A percentile compares a stretch with the other conserved stretches of the same genome.
phyloP scores from a whole-genome alignment of 2,329 filamentous ascomycete species.

The Chalaropsis thielavioides region DNA sequence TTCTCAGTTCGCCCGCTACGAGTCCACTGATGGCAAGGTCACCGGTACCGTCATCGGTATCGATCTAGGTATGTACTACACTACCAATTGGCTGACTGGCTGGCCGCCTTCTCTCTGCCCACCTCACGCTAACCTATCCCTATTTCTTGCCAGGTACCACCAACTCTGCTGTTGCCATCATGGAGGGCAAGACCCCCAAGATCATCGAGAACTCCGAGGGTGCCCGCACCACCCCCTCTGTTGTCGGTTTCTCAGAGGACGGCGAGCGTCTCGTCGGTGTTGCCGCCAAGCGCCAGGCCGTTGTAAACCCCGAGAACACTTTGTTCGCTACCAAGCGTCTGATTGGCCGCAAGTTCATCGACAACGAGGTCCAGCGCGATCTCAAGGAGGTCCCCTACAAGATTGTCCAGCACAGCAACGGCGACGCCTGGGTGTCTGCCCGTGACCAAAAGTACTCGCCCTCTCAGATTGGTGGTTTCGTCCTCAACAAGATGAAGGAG shows the following conservation, averaged over 20 bases:
- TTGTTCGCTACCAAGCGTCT: slow-evolving; percentile 97
- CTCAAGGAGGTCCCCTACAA: slow-evolving; percentile 99
- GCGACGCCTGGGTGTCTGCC: slow-evolving; percentile 89
- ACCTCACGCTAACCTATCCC: no score
- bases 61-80: slow-evolving; percentile 63
- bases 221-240: slow-evolving; percentile 81
- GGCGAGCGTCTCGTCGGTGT: slow-evolving; percentile 94
- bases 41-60: slow-evolving; percentile 96
- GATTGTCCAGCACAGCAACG: slow-evolving; percentile 72
- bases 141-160: slow-evolving; percentile 50
- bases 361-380: slow-evolving; percentile 87
- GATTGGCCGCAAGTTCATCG: slow-evolving; percentile 89
- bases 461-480: slow-evolving; percentile 93
- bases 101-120: no score
- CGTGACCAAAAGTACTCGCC: slow-evolving; percentile 93
- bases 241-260: slow-evolving; percentile 89
- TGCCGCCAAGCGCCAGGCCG: slow-evolving; percentile 96
- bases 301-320: slow-evolving; percentile 93
- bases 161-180: slow-evolving; percentile 91
- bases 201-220: slow-evolving; percentile 98
- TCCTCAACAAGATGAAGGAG: slow-evolving; percentile 95
- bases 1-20: slow-evolving; percentile 63
- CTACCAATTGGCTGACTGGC: not conserved
- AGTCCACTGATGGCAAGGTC: slow-evolving; percentile 72
- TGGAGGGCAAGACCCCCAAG: slow-evolving; percentile 90